Base-by-base conservation (phyloP, 371 early-diverging fungal genomes). In the Mucor velutinosus region DNA sequence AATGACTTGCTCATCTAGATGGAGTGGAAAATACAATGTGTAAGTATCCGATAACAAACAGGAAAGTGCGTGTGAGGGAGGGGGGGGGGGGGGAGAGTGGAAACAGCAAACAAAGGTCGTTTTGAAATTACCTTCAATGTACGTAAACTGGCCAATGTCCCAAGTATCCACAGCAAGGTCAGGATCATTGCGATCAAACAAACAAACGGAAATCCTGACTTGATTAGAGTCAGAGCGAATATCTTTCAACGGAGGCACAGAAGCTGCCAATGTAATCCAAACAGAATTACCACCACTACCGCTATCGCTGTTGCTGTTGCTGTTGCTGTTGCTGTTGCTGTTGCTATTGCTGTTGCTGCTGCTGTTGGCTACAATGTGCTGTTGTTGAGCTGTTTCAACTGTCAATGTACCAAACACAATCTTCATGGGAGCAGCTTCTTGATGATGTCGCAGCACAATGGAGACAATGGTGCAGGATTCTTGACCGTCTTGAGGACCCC, bases 331-430 rank as follows among this genome's bases (percentile, higher is more conserved):
- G 32, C 33, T 33, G 33, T 7, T 7, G 14, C 33, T 19, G 33
- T 21, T 14, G 37, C 14, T 14, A 14, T 14, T 11, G 37, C 37
- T 19, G 14, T 41, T n/a, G 32, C 29, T 14, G 29, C 17, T 43
- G 3, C 15, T 60, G 11, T 1, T 27, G 30, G 43, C 35, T 7
- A 60, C n/a, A 11, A 33, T 21, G 32, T 68, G 62, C n/a, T 69
- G 64, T 3, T 69, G 64, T n/a, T 69, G 69, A 11, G 62, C 51
- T 23, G 69, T 69, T 43, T 69, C 69, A n/a, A 69, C 55, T 2
- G 57, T 60, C 27, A 69, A 59, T 51, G 58, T 30, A 4, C 69
- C 69, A 64, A 69, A 69, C 4, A 69, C 64, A 17, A 69, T 51
- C 27, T 64, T 58, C 69, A 69, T 69, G 15, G 64, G 68, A 14